Evolutionary conservation across 148 eudicot genomes (phyloP).

Genomic region (Camellia lanceoleosa): DNA sequence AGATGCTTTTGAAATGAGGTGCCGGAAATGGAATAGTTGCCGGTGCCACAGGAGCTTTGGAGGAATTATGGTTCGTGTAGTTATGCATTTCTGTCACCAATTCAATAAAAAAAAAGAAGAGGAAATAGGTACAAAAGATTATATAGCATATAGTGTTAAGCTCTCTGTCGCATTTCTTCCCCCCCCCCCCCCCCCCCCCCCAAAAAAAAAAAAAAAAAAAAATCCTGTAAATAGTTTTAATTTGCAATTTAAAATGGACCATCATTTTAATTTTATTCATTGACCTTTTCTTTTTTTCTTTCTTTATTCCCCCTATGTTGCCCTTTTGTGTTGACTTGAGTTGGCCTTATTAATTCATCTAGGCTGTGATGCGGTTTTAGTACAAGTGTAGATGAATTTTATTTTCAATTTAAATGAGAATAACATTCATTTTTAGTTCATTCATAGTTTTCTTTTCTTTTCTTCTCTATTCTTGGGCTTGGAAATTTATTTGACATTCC

Average conservation of each 20-base stretch:
- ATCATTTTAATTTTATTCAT: conserved; percentile 3
- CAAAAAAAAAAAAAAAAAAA: background rate
- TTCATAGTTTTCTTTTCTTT: background rate
- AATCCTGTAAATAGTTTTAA: conserved; percentile 34
- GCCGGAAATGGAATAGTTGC: conserved; percentile 5
- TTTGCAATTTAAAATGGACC: conserved; percentile 13
- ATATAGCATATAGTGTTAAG: conserved; percentile 13
- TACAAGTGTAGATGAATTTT: conserved; percentile 9
- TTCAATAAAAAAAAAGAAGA: conserved; percentile 22
- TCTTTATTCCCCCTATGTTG: background rate
- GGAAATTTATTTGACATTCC: background rate
- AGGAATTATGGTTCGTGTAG: background rate
- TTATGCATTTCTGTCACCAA: background rate
- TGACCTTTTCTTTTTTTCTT: background rate
- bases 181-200: too few species aligned
- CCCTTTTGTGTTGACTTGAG: background rate
- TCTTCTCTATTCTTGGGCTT: background rate
- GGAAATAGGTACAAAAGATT: background rate
- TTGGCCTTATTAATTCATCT: background rate
- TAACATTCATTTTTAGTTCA: background rate
- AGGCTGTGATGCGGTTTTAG: background rate
- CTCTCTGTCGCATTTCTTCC: background rate
- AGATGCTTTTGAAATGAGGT: conserved; percentile 6
- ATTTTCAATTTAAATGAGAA: conserved; percentile 1
- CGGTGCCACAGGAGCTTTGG: conserved; percentile 3